phyloP scores from a whole-genome alignment of 495 filamentous ascomycete genomes.

The Penicillium tannophilum region DNA sequence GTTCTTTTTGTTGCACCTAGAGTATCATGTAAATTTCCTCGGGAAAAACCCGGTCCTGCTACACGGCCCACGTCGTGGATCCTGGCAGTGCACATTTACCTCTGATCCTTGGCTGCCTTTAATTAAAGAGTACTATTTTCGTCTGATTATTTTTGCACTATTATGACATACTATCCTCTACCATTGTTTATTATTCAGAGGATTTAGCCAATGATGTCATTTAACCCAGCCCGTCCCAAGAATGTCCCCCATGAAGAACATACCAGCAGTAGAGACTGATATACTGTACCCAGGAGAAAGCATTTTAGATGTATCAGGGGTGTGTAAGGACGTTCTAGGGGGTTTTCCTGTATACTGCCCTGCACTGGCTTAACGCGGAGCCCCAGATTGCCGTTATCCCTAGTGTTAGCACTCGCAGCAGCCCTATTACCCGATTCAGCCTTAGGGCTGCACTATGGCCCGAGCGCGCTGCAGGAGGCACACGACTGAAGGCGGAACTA shows the following conservation, averaged over 20 bases:
- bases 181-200: constrained; percentile 2
- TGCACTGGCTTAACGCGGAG: neutral
- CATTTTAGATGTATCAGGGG: neutral
- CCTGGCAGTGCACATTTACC: neutral
- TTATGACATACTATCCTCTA: neutral
- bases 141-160: neutral
- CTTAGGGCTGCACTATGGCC: constrained; percentile 22
- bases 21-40: neutral
- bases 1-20: neutral
- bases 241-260: constrained; percentile 4
- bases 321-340: neutral
- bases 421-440: constrained; percentile 32
- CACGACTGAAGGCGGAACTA: constrained; percentile 25
- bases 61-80: neutral
- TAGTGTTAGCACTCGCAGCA: neutral
- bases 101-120: constrained; percentile 1
- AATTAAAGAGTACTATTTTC: constrained; percentile 1
- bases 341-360: neutral
- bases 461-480: constrained; percentile 16
- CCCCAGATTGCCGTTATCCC: neutral
- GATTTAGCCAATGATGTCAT: constrained; percentile 13
- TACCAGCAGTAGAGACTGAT: neutral
- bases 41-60: too few species aligned
- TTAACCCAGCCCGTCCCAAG: constrained; percentile 9
- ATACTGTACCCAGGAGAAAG: neutral